Evolutionary conservation across 129 eudicot genomes (phyloP).

Genomic region (Kitagawia praeruptora): DNA sequence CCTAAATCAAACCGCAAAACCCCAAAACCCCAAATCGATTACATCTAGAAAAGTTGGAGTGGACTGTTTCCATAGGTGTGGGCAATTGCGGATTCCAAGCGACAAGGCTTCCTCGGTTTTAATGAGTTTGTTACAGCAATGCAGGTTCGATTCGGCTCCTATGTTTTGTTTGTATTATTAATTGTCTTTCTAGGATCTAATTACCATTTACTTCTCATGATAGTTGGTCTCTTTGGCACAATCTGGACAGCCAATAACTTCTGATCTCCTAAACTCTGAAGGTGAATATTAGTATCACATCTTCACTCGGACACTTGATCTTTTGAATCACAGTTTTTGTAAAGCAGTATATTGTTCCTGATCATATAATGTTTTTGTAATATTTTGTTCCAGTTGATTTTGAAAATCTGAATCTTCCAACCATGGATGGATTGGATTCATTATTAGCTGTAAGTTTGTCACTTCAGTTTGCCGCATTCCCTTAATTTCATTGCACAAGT

Average conservation of each 20-base stretch:
- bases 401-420: conserved; percentile 64
- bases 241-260: conserved; percentile 52
- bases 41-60: too few relatives aligned
- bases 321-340: not conserved
- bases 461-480: not conserved
- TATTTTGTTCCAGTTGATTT: conserved; percentile 34
- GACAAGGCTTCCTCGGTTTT: conserved; percentile 84
- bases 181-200: conserved; percentile 5
- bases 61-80: conserved; percentile 52
- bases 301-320: not conserved
- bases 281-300: conserved; percentile 21
- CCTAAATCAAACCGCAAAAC: too few relatives aligned
- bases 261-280: conserved; percentile 44
- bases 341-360: not conserved
- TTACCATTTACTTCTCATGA: conserved; percentile 10
- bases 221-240: conserved; percentile 79
- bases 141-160: conserved; percentile 43
- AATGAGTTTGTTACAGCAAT: conserved; percentile 77
- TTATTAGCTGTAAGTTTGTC: conserved; percentile 50
- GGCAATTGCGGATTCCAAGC: conserved; percentile 86
- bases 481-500: not conserved
- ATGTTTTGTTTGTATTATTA: conserved; percentile 2
- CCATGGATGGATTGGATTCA: conserved; percentile 74
- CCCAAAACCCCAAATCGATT: too few relatives aligned
- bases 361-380: not conserved